Base-by-base conservation (phyloP, 768 basidiomycete species). In the Stropharia rugosoannulata region DNA sequence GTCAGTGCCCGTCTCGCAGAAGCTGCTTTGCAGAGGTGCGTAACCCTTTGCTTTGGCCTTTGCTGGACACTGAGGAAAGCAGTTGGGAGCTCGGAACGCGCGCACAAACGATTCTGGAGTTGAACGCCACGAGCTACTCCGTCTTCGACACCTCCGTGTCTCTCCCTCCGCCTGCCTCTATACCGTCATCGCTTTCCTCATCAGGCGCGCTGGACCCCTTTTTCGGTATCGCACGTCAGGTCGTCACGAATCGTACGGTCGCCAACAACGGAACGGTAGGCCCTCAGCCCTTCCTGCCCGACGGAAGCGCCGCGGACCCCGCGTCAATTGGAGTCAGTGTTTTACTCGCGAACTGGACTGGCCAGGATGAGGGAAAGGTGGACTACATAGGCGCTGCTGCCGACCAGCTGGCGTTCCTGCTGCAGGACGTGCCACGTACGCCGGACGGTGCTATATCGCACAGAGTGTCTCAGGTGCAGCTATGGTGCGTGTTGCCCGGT, bases 361-460 rank as follows among this genome's bases (percentile, higher is more conserved):
- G 60, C 0, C 63, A 64, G 35, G 79, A 79, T 25, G 73, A 71
- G 19, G 70, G 65, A 12, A 48, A 55, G 52, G 29, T 80, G 9
- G 74, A 86, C 61, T 93, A 86, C 66, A 79, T 79, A 0, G 75
- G 73, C 2, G 90, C 89, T 25, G 89, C 88, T 18, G 68, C 58
- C 49, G 80, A 83, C 57, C 87, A 95, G 68, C 71, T 93, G 4
- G 70, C 83, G 10, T 94, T 75, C 63, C 66, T 93, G 36, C 70
- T 86, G 19, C 63, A 75, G 32, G 65, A 68, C 0, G 87, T 82
- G 3, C 87, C 90, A 7, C 76, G 74, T 60, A 87, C 90, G 1
- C 55, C 59, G 2, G 87, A 91, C 58, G 93, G 93, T 1, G 93
- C 94, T 0, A 83, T 95, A 22, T 92, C 89, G 8, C 93, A 95